Conservation (phyloP, 2,329 filamentous ascomycete genomes). For the Ceratocystis colombiana region DNA sequence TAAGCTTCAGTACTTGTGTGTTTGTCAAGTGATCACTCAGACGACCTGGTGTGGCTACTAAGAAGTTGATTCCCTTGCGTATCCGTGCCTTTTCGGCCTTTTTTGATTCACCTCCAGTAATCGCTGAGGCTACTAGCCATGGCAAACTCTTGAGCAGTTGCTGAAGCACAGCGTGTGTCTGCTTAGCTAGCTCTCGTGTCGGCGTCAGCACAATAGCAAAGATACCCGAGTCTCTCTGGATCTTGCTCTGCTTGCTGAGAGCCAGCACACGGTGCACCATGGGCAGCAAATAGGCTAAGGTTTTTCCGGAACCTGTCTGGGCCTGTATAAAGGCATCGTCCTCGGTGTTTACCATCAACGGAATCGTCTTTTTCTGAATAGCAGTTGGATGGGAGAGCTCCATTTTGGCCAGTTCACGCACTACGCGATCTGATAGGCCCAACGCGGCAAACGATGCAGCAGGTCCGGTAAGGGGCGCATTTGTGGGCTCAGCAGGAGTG, state of each 20-base stretch:
- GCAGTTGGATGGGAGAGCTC: slow-evolving; percentile 82
- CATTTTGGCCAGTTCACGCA: slow-evolving; percentile 77
- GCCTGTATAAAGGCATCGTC: slow-evolving; percentile 93
- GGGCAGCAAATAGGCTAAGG: slow-evolving; percentile 85
- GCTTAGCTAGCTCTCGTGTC: slow-evolving; percentile 86
- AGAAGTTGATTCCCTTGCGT: slow-evolving; percentile 86
- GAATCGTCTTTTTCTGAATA: slow-evolving; percentile 83
- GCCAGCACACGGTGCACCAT: slow-evolving; percentile 80
- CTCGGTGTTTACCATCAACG: slow-evolving; percentile 67
- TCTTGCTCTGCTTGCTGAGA: slow-evolving; percentile 52
- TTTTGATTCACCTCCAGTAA: slow-evolving; percentile 58
- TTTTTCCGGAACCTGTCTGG: slow-evolving; percentile 95
- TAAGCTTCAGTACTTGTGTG: slow-evolving; percentile 78
- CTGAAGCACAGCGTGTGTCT: slow-evolving; percentile 80
- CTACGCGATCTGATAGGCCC: slow-evolving; percentile 69
- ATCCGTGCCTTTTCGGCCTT: slow-evolving; percentile 84
- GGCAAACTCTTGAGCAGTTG: slow-evolving; percentile 78
- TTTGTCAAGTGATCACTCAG: slow-evolving; percentile 87
- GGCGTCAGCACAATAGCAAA: slow-evolving; percentile 93
- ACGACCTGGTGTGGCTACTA: slow-evolving; percentile 88
- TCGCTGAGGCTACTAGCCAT: slow-evolving; percentile 88
- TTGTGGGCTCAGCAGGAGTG: slow-evolving; percentile 63
- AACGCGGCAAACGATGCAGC: slow-evolving; percentile 78
- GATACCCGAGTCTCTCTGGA: slow-evolving; percentile 76
- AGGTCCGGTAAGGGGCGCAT: slow-evolving; percentile 77